phyloP scores from a whole-genome alignment of 1,139 yeast species.

The Hansenula sp. region DNA sequence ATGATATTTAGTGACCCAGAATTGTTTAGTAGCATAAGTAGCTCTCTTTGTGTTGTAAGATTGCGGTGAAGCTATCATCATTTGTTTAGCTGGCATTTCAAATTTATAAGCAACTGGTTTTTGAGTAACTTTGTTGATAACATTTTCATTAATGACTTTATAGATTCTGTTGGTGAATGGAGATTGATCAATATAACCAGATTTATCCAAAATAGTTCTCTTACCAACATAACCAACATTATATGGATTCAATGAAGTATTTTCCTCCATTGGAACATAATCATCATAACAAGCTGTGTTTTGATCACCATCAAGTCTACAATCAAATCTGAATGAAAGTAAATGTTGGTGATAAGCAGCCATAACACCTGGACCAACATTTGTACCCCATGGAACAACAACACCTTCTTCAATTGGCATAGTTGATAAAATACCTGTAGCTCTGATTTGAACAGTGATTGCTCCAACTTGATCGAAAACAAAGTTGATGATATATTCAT shows the following conservation, averaged over 20 bases:
- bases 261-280: constrained; percentile 57
- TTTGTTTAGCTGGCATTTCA: constrained; percentile 69
- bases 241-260: constrained; percentile 57
- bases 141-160: constrained; percentile 76
- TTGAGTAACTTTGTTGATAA: constrained; percentile 69
- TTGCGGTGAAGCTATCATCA: constrained; percentile 48
- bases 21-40: constrained; percentile 49
- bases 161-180: constrained; percentile 73
- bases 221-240: constrained; percentile 73
- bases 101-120: constrained; percentile 83
- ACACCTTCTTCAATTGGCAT: constrained; percentile 80
- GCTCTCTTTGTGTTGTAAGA: constrained; percentile 57
- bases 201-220: constrained; percentile 62
- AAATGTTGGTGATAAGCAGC: constrained; percentile 91
- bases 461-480: constrained; percentile 82
- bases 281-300: constrained; percentile 78
- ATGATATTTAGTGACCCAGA: constrained; percentile 57
- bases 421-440: constrained; percentile 81
- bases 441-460: constrained; percentile 78
- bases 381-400: constrained; percentile 78
- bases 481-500: constrained; percentile 77
- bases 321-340: constrained; percentile 79
- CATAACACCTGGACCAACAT: constrained; percentile 80
- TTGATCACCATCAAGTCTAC: constrained; percentile 81
- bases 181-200: constrained; percentile 71